Conservation (phyloP, 306 rosid genomes). For the Sindora glabra region DNA sequence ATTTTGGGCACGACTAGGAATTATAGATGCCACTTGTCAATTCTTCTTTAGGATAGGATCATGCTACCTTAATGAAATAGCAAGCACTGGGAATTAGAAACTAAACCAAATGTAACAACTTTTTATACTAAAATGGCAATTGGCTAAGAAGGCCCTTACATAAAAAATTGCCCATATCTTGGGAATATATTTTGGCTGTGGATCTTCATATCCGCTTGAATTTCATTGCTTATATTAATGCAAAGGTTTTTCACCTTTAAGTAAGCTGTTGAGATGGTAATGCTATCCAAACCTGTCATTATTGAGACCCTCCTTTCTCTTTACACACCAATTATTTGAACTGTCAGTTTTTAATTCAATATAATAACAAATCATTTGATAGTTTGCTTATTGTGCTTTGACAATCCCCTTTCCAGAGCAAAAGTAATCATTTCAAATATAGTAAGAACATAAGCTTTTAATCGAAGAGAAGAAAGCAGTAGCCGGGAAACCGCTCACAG, state of each 20-base stretch:
- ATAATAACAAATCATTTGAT: neutral
- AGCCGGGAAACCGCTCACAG: slow-evolving; percentile 85
- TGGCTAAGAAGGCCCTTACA: neutral
- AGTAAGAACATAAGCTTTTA: neutral
- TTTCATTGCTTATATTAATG: slow-evolving; percentile 58
- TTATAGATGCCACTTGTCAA: neutral
- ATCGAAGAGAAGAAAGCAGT: neutral
- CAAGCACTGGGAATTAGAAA: neutral
- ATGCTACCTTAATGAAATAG: no score
- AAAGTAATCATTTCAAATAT: neutral
- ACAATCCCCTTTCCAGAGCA: no score
- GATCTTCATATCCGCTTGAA: slow-evolving; percentile 85
- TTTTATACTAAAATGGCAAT: neutral
- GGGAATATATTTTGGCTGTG: slow-evolving; percentile 80
- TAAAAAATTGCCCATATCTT: slow-evolving; percentile 39
- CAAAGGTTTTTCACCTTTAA: slow-evolving; percentile 84
- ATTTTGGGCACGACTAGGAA: no score
- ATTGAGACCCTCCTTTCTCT: neutral
- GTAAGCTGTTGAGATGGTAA: slow-evolving; percentile 84
- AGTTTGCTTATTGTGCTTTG: no score
- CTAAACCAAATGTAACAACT: neutral
- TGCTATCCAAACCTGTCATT: slow-evolving; percentile 38
- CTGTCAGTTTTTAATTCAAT: no score
- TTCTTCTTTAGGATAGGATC: no score
- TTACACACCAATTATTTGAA: neutral